Conservation (phyloP, 805 yeast species). For the Ogataea methylovora region DNA sequence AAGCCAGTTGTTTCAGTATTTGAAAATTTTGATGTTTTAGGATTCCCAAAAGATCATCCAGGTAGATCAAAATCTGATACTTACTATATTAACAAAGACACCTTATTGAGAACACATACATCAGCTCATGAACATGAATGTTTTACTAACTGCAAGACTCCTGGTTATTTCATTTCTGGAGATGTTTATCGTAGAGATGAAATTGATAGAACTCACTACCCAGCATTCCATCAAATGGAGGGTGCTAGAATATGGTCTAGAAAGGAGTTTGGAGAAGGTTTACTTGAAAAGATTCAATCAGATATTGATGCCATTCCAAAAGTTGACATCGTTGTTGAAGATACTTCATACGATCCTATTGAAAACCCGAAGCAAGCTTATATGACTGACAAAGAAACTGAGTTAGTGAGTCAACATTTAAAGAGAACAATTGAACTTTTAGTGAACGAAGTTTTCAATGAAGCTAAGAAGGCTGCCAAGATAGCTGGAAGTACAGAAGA, state of each 20-base stretch:
- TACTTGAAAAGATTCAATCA: constrained; percentile 36
- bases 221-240: constrained; percentile 97
- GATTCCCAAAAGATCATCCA: constrained; percentile 88
- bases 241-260: constrained; percentile 86
- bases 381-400: constrained; percentile 65
- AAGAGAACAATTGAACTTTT: constrained; percentile 80
- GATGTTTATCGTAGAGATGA: constrained; percentile 96
- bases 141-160: constrained; percentile 55
- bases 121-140: constrained; percentile 95
- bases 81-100: constrained; percentile 70
- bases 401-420: constrained; percentile 65
- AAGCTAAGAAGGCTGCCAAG: constrained; percentile 56
- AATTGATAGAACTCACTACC: constrained; percentile 92
- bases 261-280: constrained; percentile 25
- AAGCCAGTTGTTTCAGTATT: constrained; percentile 73
- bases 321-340: constrained; percentile 69
- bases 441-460: constrained; percentile 75
- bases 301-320: constrained; percentile 65
- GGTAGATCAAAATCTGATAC: constrained; percentile 92
- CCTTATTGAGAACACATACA: constrained; percentile 84
- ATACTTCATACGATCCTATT: constrained; percentile 47
- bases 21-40: constrained; percentile 88
- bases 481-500: constrained; percentile 53
- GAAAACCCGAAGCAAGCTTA: constrained; percentile 75
- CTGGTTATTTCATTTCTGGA: constrained; percentile 89